Evolutionary conservation across 768 basidiomycete species (phyloP), one percentile per base, ranked within the genome.

Genomic region (Lentinula lateritia): DNA sequence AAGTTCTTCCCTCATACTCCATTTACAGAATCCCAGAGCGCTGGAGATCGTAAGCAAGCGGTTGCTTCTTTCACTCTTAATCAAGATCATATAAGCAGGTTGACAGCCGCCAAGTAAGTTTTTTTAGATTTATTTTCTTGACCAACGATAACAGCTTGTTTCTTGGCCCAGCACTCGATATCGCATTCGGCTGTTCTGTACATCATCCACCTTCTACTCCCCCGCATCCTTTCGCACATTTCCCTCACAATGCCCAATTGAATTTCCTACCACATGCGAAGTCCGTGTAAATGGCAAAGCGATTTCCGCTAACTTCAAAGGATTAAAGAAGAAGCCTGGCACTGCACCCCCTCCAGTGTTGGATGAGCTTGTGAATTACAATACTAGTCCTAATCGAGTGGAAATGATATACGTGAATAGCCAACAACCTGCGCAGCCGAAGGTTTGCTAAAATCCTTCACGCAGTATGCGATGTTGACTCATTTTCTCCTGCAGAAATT

Each of bases 341-440:
- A 95, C 92, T 46, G 92, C 93, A 1, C 93, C 94, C n/a, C 94
- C 94, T 6, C 88, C 93, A 1, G 89, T 94, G 70, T 66, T 83
- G 38, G 74, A 75, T 42, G 76, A 78, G 65, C 76, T 77, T 62
- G 71, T 78, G 6, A 74, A 79, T 58, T 64, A 75, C 12, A 75
- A 67, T 52, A 74, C 73, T 8, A 70, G 76, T 48, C 74, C 76
- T 39, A 94, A 93, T 70, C 83, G 85, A 42, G 76, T 95, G 15
- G 93, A 95, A 66, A 91, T 95, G 83, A 84, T 93, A 3, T 95
- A 94, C 71, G 89, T 95, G 43, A 95, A 95, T 66, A 93, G 90
- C 65, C 88, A 90, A 64, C 88, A 90, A 66, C 89, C 90, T 50
- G 78, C 80, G 12, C 83, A 83, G 57, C 75, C 85, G 20, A 93